Evolutionary conservation across 1,139 yeast species (phyloP).

Genomic region (Lodderomyces theae): DNA sequence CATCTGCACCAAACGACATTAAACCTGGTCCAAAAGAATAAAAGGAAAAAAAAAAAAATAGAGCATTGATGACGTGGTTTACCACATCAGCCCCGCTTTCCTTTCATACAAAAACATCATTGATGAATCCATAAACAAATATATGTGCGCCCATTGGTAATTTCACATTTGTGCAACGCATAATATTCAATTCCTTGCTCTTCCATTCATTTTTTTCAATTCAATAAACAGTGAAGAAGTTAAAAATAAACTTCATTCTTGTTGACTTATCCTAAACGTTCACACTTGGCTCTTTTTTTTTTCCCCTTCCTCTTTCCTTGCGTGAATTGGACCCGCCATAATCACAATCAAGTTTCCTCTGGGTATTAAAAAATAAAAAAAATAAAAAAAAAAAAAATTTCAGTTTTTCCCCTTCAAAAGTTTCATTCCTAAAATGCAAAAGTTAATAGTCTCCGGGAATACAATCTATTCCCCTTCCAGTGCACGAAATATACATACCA

Average conservation of each 20-base stretch:
- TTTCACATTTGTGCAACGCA: conserved; percentile 1
- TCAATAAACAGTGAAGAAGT: neutral
- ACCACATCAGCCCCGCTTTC: neutral
- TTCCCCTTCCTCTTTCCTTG: neutral
- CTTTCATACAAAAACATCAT: neutral
- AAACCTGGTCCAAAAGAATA: neutral
- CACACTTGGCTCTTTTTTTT: no score
- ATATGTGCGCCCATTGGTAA: neutral
- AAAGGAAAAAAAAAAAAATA: no score
- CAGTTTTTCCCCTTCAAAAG: neutral
- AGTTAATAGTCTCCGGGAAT: conserved; percentile 19
- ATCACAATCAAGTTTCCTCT: neutral
- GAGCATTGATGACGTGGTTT: neutral
- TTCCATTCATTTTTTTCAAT: neutral
- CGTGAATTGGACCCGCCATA: conserved; percentile 1
- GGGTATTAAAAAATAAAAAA: no score
- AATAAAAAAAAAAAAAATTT: no score
- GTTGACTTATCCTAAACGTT: neutral
- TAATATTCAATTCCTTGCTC: neutral
- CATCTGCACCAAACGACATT: neutral
- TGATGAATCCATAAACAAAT: conserved; percentile 1
- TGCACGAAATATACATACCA: conserved; percentile 68
- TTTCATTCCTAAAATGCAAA: conserved; percentile 4
- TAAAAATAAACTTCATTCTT: no score
- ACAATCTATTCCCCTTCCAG: conserved; percentile 10